Evolutionary conservation across 768 basidiomycete species (phyloP), one percentile per base, ranked within the genome.

Genomic region (Saitozyma podzolica): DNA sequence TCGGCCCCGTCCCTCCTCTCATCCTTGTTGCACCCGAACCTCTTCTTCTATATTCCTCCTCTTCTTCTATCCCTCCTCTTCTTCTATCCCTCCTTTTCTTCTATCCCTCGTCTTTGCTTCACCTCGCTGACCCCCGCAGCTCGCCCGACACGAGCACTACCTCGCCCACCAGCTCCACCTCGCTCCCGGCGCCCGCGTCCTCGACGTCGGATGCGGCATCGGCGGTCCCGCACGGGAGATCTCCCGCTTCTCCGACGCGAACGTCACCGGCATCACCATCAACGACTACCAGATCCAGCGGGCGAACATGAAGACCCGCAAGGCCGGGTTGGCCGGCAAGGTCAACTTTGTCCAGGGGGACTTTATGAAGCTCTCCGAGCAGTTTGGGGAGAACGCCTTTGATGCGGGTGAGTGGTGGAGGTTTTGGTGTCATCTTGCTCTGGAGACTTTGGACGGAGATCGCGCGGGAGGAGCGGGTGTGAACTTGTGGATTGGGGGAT

Each of bases 191-290:
- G 96, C 96, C 93, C 86, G 88, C 41, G 94, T 99, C 48, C 88
- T 99, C 63, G 96, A 99, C 76, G 94, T 99, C 62, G 96, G 96
- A 3, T 98, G 96, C 79, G 96, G 96, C 78, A 89, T 99, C 58
- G 96, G 96, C 53, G 96, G 96, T 0, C 96, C 96, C 20, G 96
- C 96, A 9, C 86, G 95, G 53, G 91, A 93, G 79, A 99, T 99
- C 72, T 90, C 92, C 5, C 86, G 85, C 50, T 99, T 98, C 82
- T 82, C 90, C 8, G 94, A 96, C 75, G 88, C 85, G 42, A 82
- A 86, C 59, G 87, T 97, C 66, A 82, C 90, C 67, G 94, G 94
- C 47, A 67, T 96, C 65, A 97, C 96, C 83, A 97, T 95, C 85
- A 98, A 98, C 80, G 90, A 89, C 66, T 96, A 91, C 84, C 96